Evolutionary conservation across 2,329 filamentous ascomycete genomes (phyloP).

Genomic region (Cyphellophora europaea): DNA sequence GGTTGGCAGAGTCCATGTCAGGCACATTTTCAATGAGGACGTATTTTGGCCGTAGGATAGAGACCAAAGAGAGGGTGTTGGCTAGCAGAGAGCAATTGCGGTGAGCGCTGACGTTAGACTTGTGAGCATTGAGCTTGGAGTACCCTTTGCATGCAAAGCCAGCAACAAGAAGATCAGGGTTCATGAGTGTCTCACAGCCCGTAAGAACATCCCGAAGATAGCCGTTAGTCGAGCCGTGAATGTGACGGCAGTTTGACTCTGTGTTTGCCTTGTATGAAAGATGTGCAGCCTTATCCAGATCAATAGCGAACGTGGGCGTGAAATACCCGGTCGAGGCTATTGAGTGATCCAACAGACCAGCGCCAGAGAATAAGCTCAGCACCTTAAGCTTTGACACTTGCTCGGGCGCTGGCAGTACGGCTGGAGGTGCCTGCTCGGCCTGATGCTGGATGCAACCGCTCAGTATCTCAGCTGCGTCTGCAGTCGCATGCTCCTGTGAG

Average conservation of each 20-base stretch:
- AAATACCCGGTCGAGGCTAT: slow-evolving; percentile 51
- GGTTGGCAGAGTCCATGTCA: slow-evolving; percentile 45
- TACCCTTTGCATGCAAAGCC: slow-evolving; percentile 75
- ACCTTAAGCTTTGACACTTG: slow-evolving; percentile 42
- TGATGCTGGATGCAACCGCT: slow-evolving; percentile 21
- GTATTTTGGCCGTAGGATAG: slow-evolving; percentile 66
- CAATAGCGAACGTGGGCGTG: slow-evolving; percentile 58
- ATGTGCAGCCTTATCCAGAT: slow-evolving; percentile 54
- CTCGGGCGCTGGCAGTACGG: slow-evolving; percentile 5
- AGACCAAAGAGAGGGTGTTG: slow-evolving; percentile 64
- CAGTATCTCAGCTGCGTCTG: slow-evolving; percentile 12
- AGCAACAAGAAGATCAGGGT: slow-evolving; percentile 60
- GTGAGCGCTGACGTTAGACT: slow-evolving; percentile 44
- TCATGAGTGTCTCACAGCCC: slow-evolving; percentile 48
- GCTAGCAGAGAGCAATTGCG: slow-evolving; percentile 70
- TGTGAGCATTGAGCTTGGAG: slow-evolving; percentile 53
- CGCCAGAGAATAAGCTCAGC: slow-evolving; percentile 68
- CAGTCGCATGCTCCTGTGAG: slow-evolving; percentile 51
- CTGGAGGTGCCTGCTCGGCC: no score
- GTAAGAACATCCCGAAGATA: slow-evolving; percentile 48
- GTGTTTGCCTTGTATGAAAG: slow-evolving; percentile 66
- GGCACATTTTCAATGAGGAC: slow-evolving; percentile 70
- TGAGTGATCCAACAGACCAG: slow-evolving; percentile 64
- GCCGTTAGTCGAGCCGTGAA: slow-evolving; percentile 66
- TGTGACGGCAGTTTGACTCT: slow-evolving; percentile 34